A percentile compares a stretch with the other conserved stretches of the same genome.
Conservation (phyloP, 805 yeast species). For the Starmerella floricola region DNA sequence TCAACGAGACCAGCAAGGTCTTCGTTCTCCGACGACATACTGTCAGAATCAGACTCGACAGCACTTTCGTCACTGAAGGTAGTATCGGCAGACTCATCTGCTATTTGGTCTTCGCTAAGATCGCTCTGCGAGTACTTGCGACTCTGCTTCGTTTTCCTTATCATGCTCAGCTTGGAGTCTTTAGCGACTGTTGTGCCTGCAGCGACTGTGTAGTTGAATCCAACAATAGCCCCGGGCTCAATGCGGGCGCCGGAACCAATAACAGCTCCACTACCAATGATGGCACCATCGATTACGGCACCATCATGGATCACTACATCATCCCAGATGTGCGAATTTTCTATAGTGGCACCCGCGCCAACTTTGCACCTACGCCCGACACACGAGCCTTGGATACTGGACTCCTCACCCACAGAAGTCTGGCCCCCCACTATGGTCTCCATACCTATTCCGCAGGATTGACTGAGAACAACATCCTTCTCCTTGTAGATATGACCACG, state of each 20-base stretch:
- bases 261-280: constrained; percentile 54
- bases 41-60: constrained; percentile 13
- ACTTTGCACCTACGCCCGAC: constrained; percentile 79
- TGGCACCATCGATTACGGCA: constrained; percentile 44
- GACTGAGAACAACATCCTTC: constrained; percentile 76
- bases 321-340: constrained; percentile 80
- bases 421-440: constrained; percentile 73
- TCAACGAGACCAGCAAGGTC: constrained; percentile 22
- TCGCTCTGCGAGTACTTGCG: constrained; percentile 21
- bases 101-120: constrained; percentile 30
- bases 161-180: constrained; percentile 10
- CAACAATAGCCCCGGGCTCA: constrained; percentile 65
- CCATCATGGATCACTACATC: constrained; percentile 60
- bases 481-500: constrained; percentile 83
- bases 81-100: constrained; percentile 8
- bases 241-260: constrained; percentile 44
- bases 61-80: constrained; percentile 17
- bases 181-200: constrained; percentile 32
- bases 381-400: constrained; percentile 54
- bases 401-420: constrained; percentile 63
- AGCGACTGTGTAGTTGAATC: constrained; percentile 60
- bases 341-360: constrained; percentile 61
- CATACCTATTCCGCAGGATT: constrained; percentile 67
- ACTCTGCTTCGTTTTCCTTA: not conserved
- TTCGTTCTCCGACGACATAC: constrained; percentile 11